A percentile compares a stretch with the other conserved stretches of the same genome.
Evolutionary conservation across 805 yeast genomes (phyloP).

Genomic region (Yarrowia sp.): DNA sequence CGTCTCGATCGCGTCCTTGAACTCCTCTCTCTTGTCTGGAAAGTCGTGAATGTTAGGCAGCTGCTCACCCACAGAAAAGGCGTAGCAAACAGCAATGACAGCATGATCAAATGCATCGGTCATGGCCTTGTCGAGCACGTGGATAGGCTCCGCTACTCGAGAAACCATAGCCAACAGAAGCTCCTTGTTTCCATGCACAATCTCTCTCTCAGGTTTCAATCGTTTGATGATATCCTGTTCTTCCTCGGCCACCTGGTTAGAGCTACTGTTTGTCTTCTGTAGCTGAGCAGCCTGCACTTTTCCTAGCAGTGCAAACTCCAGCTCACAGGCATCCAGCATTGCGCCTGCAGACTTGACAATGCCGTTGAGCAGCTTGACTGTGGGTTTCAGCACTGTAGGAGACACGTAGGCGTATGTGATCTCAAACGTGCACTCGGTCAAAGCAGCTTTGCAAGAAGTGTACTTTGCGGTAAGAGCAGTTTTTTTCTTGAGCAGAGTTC

Average conservation of each 20-base stretch:
- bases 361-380: constrained; percentile 50
- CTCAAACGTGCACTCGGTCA: constrained; percentile 59
- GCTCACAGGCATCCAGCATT: constrained; percentile 57
- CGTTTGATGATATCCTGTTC: constrained; percentile 40
- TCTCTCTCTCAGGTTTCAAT: constrained; percentile 49
- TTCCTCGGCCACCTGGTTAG: constrained; percentile 37
- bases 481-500: constrained; percentile 51
- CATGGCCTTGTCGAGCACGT: constrained; percentile 27
- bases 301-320: constrained; percentile 53
- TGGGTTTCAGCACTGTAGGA: constrained; percentile 53
- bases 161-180: constrained; percentile 54
- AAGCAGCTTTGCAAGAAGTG: constrained; percentile 51
- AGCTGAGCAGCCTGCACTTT: constrained; percentile 16
- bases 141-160: constrained; percentile 8
- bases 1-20: constrained; percentile 19
- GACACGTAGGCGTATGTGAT: constrained; percentile 57
- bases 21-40: constrained; percentile 26
- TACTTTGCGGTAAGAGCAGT: constrained; percentile 50
- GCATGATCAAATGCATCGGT: constrained; percentile 10
- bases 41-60: neutral
- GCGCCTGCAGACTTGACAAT: constrained; percentile 53
- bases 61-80: constrained; percentile 1
- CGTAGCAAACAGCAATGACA: neutral
- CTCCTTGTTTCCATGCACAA: constrained; percentile 51
- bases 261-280: constrained; percentile 2